Evolutionary conservation across 371 early-diverging fungal genomes (phyloP), one percentile per base, ranked within the genome.

Genomic region (Apophysomyces elegans): DNA sequence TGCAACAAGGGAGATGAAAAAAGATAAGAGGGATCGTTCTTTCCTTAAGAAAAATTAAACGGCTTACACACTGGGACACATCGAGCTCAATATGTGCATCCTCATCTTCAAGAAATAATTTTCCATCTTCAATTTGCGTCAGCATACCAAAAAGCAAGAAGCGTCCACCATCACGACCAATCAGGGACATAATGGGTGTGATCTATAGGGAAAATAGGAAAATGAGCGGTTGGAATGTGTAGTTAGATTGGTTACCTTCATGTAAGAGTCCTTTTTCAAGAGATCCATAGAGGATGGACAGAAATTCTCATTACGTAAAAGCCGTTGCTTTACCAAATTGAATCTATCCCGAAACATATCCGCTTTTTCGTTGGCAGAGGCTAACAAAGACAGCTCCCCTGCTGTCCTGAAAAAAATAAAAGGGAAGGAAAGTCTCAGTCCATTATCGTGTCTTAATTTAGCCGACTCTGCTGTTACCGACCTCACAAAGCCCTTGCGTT

Each of bases 91-190:
- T 86, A 37, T 84, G 75, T 9, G 84, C 88, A 56, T 92, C 93
- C 32, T 84, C 83, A 71, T 96, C 97, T 74, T 96, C 97, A n/a
- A 96, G 75, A 73, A 86, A 88, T 38, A 88, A 72, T 59, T 89
- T 91, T 12, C 95, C 95, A 62, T 92, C 93, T 58, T 91, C 87
- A 57, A 93, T 80, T 72, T 90, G 88, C 14, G 95, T 87, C 64
- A 96, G 73, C 95, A 96, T 95, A 2, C 97, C 97, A 76, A 95
- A 91, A 43, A 95, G 72, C 21, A 93, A 62, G 68, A 91, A 96
- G 11, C 74, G 65, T 58, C 89, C 88, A 16, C 86, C 86, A 58
- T 88, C 87, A 43, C 89, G 85, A 7, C 96, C 96, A 65, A 87
- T 89, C 57, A 96, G 75, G 2, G 92, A 85, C 69, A 91, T 93